A percentile compares a stretch with the other conserved stretches of the same genome.
Evolutionary conservation across 192 early-diverging fungal genomes (phyloP).

Genomic region (Linnemannia elongata): DNA sequence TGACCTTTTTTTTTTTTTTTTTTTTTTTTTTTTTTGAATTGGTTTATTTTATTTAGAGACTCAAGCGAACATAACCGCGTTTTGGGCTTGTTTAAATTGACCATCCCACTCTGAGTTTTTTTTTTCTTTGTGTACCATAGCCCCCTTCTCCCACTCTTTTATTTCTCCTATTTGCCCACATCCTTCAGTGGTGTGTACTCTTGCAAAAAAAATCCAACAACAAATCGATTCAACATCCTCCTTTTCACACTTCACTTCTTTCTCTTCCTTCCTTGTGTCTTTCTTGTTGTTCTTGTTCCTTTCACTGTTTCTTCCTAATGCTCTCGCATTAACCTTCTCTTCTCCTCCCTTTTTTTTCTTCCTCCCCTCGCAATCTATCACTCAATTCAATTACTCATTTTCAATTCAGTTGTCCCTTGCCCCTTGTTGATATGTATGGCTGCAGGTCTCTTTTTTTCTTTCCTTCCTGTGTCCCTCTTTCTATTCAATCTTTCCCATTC

Average conservation of each 20-base stretch:
- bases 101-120: not conserved
- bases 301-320: not conserved
- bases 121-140: not conserved
- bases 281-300: not conserved
- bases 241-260: not conserved
- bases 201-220: no score
- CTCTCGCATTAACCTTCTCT: constrained; percentile 8
- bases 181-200: not conserved
- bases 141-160: not conserved
- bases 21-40: no score
- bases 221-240: constrained; percentile 1
- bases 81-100: no score
- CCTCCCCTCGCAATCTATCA: not conserved
- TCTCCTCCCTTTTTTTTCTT: not conserved
- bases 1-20: no score
- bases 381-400: not conserved
- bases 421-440: not conserved
- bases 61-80: no score
- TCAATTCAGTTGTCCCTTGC: not conserved
- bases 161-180: not conserved
- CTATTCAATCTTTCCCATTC: not conserved
- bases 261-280: not conserved
- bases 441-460: not conserved
- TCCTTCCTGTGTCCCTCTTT: not conserved
- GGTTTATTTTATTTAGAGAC: no score